These are phyloP conservation scores for Aspergillus floridensis DNA, from an alignment of 2,329 filamentous ascomycete species.

Conservation along the genomic window DNA sequence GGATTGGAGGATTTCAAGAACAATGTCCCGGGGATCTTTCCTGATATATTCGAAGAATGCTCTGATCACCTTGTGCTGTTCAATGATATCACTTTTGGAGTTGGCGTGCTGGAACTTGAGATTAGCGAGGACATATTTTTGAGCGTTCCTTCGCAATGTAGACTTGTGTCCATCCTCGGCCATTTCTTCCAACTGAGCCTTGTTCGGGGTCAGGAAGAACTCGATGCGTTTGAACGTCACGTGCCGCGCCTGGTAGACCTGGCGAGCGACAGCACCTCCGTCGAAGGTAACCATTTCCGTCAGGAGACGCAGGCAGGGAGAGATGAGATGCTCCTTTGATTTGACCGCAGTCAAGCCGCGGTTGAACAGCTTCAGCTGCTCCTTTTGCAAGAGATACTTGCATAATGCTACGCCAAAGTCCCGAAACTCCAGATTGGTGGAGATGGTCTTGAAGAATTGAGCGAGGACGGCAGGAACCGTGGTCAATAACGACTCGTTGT, in stretches of 20 bases:
- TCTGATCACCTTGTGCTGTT: constrained; percentile 66
- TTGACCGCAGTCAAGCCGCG: constrained; percentile 76
- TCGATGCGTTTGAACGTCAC: constrained; percentile 77
- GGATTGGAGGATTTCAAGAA: constrained; percentile 70
- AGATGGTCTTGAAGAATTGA: constrained; percentile 75
- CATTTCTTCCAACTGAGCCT: constrained; percentile 50
- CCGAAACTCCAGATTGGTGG: constrained; percentile 69
- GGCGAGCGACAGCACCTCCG: constrained; percentile 74
- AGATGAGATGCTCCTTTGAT: constrained; percentile 82
- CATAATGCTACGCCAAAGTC: constrained; percentile 75
- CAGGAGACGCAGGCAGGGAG: constrained; percentile 79
- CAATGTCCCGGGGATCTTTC: constrained; percentile 71
- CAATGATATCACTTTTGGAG: constrained; percentile 78
- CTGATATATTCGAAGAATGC: constrained; percentile 73
- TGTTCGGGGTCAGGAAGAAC: constrained; percentile 73
- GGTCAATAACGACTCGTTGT: constrained; percentile 77
- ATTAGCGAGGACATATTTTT: constrained; percentile 75
- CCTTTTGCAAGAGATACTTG: constrained; percentile 75
- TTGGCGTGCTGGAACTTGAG: constrained; percentile 74
- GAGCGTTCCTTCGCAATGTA: constrained; percentile 77
- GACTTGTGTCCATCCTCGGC: constrained; percentile 67
- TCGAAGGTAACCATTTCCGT: constrained; percentile 84
- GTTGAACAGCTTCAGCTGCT: constrained; percentile 76
- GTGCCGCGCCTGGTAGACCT: constrained; percentile 73
- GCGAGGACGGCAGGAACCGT: constrained; percentile 77